Evolutionary conservation across 352 stramenopile genomes (phyloP).

Genomic region (Pythium angustatum): DNA sequence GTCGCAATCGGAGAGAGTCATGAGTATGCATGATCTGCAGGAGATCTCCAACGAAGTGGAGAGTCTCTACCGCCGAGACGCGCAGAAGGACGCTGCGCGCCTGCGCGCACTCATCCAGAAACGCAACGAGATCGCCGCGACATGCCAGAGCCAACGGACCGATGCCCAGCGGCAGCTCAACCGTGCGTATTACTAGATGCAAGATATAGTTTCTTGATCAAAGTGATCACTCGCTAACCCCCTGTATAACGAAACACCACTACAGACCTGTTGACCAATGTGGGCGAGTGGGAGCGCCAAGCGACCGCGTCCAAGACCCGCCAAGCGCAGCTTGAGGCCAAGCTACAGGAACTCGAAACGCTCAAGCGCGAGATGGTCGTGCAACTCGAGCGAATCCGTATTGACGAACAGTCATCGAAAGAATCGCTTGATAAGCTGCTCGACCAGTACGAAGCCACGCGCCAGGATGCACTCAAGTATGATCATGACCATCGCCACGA

Average conservation of each 20-base stretch:
- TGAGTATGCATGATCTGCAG: constrained; percentile 69
- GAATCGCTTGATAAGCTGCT: constrained; percentile 58
- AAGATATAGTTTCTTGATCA: too few relatives aligned
- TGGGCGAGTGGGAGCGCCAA: constrained; percentile 71
- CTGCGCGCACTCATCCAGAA: constrained; percentile 59
- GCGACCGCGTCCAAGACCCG: constrained; percentile 40
- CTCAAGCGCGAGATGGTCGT: constrained; percentile 66
- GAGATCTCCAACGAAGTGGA: constrained; percentile 70
- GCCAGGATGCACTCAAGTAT: constrained; percentile 61
- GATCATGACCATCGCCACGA: constrained; percentile 66
- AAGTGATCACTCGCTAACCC: too few relatives aligned
- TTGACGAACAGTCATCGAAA: constrained; percentile 72
- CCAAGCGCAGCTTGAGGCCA: constrained; percentile 53
- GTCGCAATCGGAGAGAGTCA: constrained; percentile 19
- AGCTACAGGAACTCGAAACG: constrained; percentile 63
- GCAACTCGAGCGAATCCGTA: constrained; percentile 64
- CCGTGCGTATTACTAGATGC: constrained; percentile 35
- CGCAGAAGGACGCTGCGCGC: constrained; percentile 52
- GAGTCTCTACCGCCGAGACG: constrained; percentile 60
- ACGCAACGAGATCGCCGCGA: constrained; percentile 57
- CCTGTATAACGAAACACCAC: too few relatives aligned
- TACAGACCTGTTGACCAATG: constrained; percentile 56
- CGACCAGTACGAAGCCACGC: constrained; percentile 68
- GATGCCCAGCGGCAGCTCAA: constrained; percentile 54
- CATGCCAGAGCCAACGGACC: constrained; percentile 44